A percentile compares a stretch with the other conserved stretches of the same genome.
Evolutionary conservation across 2,329 filamentous ascomycete genomes (phyloP).

Genomic region (Fonsecaea nubica): DNA sequence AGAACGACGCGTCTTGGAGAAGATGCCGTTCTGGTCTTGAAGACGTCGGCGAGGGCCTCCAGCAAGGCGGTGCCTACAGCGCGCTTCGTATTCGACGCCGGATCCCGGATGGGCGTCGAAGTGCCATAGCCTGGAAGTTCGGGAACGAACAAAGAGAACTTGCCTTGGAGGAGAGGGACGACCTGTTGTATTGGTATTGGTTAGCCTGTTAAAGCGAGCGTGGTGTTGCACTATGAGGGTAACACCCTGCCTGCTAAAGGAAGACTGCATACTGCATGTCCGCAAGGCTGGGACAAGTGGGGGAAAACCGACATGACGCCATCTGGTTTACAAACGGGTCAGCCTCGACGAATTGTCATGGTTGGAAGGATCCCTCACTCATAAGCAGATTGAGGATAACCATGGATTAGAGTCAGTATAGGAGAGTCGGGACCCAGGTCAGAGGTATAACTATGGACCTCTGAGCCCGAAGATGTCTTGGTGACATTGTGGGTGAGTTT

Average conservation of each 20-base stretch:
- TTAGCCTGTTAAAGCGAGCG: background rate
- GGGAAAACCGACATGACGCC: constrained; percentile 28
- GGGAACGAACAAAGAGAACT: constrained; percentile 38
- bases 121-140: constrained; percentile 41
- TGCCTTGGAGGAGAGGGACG: constrained; percentile 31
- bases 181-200: constrained; percentile 23
- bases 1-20: constrained; percentile 49
- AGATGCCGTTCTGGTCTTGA: constrained; percentile 41
- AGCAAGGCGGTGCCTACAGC: constrained; percentile 53
- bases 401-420: constrained; percentile 40
- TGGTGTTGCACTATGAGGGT: background rate
- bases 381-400: constrained; percentile 40
- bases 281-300: background rate
- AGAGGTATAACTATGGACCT: constrained; percentile 37
- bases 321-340: constrained; percentile 4
- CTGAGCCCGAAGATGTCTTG: constrained; percentile 35
- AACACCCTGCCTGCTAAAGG: background rate
- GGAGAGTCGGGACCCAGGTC: constrained; percentile 33
- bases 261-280: background rate
- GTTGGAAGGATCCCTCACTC: constrained; percentile 23
- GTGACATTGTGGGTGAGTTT: constrained; percentile 34
- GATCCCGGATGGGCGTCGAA: constrained; percentile 34
- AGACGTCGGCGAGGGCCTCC: constrained; percentile 46
- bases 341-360: background rate
- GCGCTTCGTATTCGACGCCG: constrained; percentile 46